phyloP scores from a whole-genome alignment of 1,139 yeast species.

The Geotrichum bryndzae region DNA sequence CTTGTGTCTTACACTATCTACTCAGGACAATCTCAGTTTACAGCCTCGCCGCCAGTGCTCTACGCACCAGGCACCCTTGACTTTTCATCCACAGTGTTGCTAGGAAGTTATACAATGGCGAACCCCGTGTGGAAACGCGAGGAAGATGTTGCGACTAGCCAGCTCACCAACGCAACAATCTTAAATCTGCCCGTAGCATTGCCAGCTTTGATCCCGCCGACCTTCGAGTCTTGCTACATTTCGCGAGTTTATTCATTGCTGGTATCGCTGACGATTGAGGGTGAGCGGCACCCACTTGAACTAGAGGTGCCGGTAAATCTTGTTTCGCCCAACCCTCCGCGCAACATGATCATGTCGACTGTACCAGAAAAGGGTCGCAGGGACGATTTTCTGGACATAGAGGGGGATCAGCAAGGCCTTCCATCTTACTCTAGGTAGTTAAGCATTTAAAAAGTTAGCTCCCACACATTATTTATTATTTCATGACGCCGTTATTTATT shows the following conservation, averaged over 20 bases:
- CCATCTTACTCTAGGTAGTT: background rate
- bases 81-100: background rate
- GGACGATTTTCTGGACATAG: background rate
- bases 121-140: background rate
- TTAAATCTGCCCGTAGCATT: background rate
- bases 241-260: background rate
- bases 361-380: background rate
- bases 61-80: background rate
- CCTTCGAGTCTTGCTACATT: background rate
- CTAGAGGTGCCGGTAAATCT: background rate
- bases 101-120: background rate
- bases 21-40: background rate
- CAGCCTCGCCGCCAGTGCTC: background rate
- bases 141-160: background rate
- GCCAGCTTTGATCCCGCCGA: background rate
- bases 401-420: background rate
- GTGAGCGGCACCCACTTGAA: background rate
- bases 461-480: background rate
- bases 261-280: background rate
- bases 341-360: background rate
- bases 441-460: background rate
- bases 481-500: background rate
- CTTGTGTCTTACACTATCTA: background rate
- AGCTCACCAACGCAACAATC: background rate
- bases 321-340: background rate